A percentile compares a stretch with the other conserved stretches of the same genome.
Evolutionary conservation across 352 stramenopile genomes (phyloP).

Genomic region (Pythium aquatile): DNA sequence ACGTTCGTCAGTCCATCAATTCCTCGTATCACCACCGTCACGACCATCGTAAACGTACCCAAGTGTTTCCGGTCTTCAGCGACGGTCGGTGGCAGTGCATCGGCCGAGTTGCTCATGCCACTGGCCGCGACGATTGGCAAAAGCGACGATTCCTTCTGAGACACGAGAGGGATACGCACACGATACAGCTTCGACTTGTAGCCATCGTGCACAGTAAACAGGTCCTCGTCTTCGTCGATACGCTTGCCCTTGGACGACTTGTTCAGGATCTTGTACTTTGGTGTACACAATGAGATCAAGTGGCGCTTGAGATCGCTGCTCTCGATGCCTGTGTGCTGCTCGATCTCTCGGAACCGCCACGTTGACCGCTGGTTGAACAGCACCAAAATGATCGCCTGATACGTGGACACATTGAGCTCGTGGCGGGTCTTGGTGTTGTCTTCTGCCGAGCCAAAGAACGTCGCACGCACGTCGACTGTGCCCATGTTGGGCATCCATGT

Average conservation of each 20-base stretch:
- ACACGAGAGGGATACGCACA: conserved; percentile 83
- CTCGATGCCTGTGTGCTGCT: conserved; percentile 88
- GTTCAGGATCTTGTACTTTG: conserved; percentile 96
- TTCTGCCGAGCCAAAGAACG: conserved; percentile 70
- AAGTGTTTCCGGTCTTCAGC: conserved; percentile 96
- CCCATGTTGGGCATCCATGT: conserved; percentile 95
- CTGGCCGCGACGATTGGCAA: conserved; percentile 34
- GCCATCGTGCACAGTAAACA: conserved; percentile 93
- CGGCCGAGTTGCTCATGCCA: conserved; percentile 46
- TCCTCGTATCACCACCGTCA: not conserved
- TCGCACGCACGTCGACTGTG: conserved; percentile 89
- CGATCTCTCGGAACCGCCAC: conserved; percentile 89
- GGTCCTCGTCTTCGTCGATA: conserved; percentile 93
- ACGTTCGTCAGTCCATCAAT: not conserved
- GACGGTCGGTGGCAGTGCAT: conserved; percentile 88
- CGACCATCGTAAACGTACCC: conserved; percentile 25
- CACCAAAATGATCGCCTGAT: conserved; percentile 98
- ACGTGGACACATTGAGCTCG: conserved; percentile 96
- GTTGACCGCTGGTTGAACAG: conserved; percentile 93
- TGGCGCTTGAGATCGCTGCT: conserved; percentile 89
- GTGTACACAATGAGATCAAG: conserved; percentile 97
- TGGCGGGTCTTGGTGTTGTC: conserved; percentile 49
- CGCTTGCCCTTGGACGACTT: conserved; percentile 98
- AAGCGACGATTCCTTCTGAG: conserved; percentile 75
- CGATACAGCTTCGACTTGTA: conserved; percentile 94